Conservation (phyloP, 192 early-diverging fungal species). For the Funneliformis geosporum region DNA sequence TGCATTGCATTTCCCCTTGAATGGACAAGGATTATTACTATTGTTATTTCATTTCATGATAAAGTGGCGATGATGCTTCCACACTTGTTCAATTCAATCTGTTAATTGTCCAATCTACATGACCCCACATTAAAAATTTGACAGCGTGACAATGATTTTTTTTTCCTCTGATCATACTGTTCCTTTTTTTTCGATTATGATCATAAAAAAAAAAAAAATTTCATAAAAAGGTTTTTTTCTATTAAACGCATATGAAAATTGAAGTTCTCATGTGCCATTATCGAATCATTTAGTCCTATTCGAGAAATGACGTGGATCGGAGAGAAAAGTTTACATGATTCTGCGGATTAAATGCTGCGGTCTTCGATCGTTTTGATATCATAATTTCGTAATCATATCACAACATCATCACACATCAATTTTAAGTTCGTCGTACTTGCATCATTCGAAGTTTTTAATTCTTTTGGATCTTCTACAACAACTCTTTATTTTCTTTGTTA, state of each 20-base stretch:
- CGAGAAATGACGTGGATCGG: too few species aligned
- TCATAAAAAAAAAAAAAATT: too few species aligned
- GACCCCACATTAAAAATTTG: neutral
- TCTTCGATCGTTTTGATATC: too few species aligned
- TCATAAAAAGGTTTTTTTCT: too few species aligned
- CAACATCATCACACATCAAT: neutral
- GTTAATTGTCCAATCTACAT: neutral
- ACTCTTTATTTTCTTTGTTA: neutral
- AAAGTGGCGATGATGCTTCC: neutral
- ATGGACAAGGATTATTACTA: neutral
- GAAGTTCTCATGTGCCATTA: too few species aligned
- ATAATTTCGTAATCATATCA: neutral
- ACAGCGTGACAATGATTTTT: neutral
- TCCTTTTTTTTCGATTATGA: too few species aligned
- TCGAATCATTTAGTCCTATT: too few species aligned
- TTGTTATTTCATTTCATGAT: neutral
- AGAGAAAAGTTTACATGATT: too few species aligned
- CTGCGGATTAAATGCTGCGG: too few species aligned
- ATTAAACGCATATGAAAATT: too few species aligned
- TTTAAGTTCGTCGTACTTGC: too few species aligned
- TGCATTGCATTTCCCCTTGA: neutral
- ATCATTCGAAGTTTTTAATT: neutral
- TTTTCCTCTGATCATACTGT: neutral
- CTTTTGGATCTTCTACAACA: neutral
- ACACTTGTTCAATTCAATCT: too few species aligned